Base-by-base conservation (phyloP, 148 eudicot species). In the Euryodendron excelsum region DNA sequence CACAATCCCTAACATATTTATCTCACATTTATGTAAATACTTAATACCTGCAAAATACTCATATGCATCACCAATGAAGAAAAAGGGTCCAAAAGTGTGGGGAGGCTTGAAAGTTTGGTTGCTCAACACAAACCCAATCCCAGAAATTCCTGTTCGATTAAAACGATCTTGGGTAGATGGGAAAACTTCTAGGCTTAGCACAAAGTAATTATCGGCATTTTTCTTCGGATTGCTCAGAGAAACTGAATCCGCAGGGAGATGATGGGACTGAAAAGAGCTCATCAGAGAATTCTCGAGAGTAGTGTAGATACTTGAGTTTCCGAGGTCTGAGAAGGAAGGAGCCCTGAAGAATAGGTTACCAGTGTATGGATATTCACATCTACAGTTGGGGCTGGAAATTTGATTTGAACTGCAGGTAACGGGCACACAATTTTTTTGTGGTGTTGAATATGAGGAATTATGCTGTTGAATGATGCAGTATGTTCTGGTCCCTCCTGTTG, bases 191-290 rank as follows among this genome's bases (percentile, higher is more conserved):
- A 96, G 80, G 8, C 6, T 77, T 63, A 96, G 71, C 64, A 60
- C 69, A 13, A 91, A 85, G 81, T 88, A 88, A 23, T 82, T 73
- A 13, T 80, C 73, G 15, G 69, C 9, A 52, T 86, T 85, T 77
- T 56, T 80, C 2, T 80, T 45, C 41, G 86, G 87, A 81, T 88
- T 76, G 58, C 89, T 84, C 39, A 96, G 50, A 23, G 89, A 82
- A 78, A 96, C 76, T 30, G 98, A 90, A 66, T 91, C 91, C 44
- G 93, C 91, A 12, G 97, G 90, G 69, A 96, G 86, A 18, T 58
- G 48, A 64, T 45, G 18, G 7, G 62, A 55, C 33, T n/a, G 28
- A 50, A 88, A 84, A 52, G 66, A 39, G 8, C 0, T 0, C 76
- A 84, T 58, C 59, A 92, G 79, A 64, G 84, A 74, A 18, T 41